Evolutionary conservation across 2,329 filamentous ascomycete species (phyloP), one percentile per base, ranked within the genome.

Genomic region (Hyphodiscus sp.): DNA sequence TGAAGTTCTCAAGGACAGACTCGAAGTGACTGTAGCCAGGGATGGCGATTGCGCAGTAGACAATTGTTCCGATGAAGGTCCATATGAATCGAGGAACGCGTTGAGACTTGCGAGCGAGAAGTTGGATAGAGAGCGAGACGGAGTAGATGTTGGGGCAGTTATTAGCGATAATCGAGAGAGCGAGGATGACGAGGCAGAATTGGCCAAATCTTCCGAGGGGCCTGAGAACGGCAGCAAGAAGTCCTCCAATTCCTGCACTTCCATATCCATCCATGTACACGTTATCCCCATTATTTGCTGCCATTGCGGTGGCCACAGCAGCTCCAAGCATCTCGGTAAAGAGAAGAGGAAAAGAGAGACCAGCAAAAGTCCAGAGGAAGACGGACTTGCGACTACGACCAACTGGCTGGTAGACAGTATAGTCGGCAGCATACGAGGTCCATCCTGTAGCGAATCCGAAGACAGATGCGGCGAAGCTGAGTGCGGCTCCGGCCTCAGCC

Each of bases 81-180:
- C 83, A 88, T 59, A 86, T 62, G 70, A 85, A 87, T 1, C 86
- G 81, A 1, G 86, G 86, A 0, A 89, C 75, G 44, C 73, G 74
- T 62, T 81, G 77, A 1, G 82, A 79, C 66, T 74, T 76, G 44
- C 76, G 76, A 10, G 76, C 76, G 41, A 89, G 70, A 15, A 87
- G 79, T 65, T 89, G 85, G 41, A 87, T 74, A 13, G 81, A 83
- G 41, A 90, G 74, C 6, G 80, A 78, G 47, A 83, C 79, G 18
- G 83, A 87, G 74, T 91, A 90, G 68, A 86, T 81, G 67, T 86
- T 87, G 6, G 83, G 83, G 65, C 80, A 85, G 70, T 87, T 87
- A 71, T 85, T 87, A 54, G 82, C 84, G 57, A 87, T 76, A 65
- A 85, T 86, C 50, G 79, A 82, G 15, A 87, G 75, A 1, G 82